phyloP scores from a whole-genome alignment of 2,329 filamentous ascomycete genomes.

The Trichoderma sp. region DNA sequence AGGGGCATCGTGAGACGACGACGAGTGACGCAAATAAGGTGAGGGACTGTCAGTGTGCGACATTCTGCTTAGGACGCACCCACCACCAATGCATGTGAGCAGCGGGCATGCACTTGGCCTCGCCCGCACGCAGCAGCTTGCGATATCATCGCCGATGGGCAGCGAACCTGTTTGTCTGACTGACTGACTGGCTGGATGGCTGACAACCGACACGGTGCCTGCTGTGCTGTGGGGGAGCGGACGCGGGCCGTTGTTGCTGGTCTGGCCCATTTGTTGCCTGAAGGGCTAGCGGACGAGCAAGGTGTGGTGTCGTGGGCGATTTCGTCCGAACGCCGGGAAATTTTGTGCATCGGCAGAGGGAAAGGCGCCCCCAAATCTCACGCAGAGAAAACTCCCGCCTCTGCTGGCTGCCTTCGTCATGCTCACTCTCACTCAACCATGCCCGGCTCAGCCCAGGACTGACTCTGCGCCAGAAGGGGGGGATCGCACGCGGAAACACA shows the following conservation, averaged over 20 bases:
- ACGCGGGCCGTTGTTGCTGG: conserved; percentile 19
- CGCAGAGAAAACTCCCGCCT: not conserved
- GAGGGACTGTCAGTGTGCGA: not conserved
- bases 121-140: conserved; percentile 6
- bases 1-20: conserved; percentile 22
- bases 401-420: not conserved
- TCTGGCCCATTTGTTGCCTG: conserved; percentile 18
- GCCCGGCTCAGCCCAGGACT: not conserved
- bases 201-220: not conserved
- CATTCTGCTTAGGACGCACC: not conserved
- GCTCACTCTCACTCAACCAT: not conserved
- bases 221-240: conserved; percentile 20
- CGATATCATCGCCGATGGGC: not conserved
- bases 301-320: conserved; percentile 22
- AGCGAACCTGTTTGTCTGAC: not conserved
- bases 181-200: not conserved
- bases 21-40: conserved; percentile 22
- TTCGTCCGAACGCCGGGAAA: conserved; percentile 24
- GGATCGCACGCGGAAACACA: not conserved
- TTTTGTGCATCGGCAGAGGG: conserved; percentile 25
- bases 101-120: conserved; percentile 8
- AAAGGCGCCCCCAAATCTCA: conserved; percentile 12
- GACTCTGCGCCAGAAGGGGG: not conserved
- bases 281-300: conserved; percentile 18
- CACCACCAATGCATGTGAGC: conserved; percentile 23